Base-by-base conservation (phyloP, 2,329 filamentous ascomycete genomes). In the Aspergillus fischeri region DNA sequence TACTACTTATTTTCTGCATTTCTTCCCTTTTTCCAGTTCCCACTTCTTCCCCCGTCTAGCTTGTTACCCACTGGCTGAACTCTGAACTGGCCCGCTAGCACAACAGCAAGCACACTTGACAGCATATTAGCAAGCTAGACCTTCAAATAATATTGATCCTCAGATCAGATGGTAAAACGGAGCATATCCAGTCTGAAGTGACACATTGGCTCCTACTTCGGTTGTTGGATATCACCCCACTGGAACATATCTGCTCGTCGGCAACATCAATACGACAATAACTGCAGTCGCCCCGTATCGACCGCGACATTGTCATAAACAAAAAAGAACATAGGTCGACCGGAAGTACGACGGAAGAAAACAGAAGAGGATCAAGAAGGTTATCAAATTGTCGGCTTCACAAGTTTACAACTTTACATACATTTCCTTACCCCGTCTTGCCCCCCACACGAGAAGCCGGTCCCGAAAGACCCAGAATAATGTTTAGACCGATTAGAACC, bases 361-460 rank as follows among this genome's bases (percentile, higher is more conserved):
- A 14, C 24, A 17, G 44, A 47, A 25, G 14, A 21, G 24, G 44
- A 47, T 47, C 21, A 27, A 24, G 24, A 14, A 17, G 4, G 44
- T 10, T 24, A 14, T 25, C 21, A 7, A 27, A 27, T 47, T 27
- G 21, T 14, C 35, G 52, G 49, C 29, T 53, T 51, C 28, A 28
- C 29, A n/a, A n/a, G 14, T 38, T 17, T 38, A 17, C 32, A 17
- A 17, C 32, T 38, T 38, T 38, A 38, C 32, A 38, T 53, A 20
- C 27, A 24, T 21, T 35, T 29, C 17, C 28, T 35, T 17, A 53
- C 14, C 51, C 41, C 51, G 53, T 55, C 53, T 50, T 25, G 25
- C 57, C 54, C 57, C 53, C 55, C 57, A 55, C 60, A 61, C 49
- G 21, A 53, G 25, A 56, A 38, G 27, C 20, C 28, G 45, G 47